Evolutionary conservation across 2,329 filamentous ascomycete species (phyloP), one percentile per base, ranked within the genome.

Genomic region (Claviceps sp.): DNA sequence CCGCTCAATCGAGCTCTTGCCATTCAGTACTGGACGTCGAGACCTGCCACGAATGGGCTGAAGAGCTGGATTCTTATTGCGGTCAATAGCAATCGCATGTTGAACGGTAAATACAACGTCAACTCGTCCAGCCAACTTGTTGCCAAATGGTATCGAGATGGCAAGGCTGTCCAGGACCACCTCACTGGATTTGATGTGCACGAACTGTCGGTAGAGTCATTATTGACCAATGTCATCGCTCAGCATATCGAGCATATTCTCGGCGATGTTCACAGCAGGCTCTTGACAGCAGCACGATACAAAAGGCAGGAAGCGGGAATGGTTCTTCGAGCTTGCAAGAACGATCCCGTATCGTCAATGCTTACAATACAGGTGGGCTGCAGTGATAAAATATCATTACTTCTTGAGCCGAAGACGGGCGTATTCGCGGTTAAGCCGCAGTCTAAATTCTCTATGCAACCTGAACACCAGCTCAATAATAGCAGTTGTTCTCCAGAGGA

Each of bases 41-140:
- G 82, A 13, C 57, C 61, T 19, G 58, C 61, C 4, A 63, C 68
- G 34, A 71, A 71, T 42, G 80, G 80, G 1, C 74, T 78, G 16
- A 95, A 94, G 71, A 95, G 83, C 64, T 98, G 93, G 91, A 74
- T 98, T 47, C 84, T 97, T 57, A 74, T 98, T 49, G 90, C 89
- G 10, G 79, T 95, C 39, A 77, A 82, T 54, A 89, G 83, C 62
- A 84, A 84, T 37, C 73, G 70, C 51, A 75, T 72, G 53, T 63
- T 66, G 43, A 68, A 68, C 10, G 66, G 60, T 13, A 60, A 65
- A 13, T 56, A 65, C 1, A 69, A 74, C 49, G 62, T 69, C 4
- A 74, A 70, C 53, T 59, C 68, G 2, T 70, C 76, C 0, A 85
- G 81, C 57, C 68, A 67, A 47, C 64, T 93, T 46, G 75, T 71